Conservation (phyloP, 345 rosid species). For the Eucalyptus albens region DNA sequence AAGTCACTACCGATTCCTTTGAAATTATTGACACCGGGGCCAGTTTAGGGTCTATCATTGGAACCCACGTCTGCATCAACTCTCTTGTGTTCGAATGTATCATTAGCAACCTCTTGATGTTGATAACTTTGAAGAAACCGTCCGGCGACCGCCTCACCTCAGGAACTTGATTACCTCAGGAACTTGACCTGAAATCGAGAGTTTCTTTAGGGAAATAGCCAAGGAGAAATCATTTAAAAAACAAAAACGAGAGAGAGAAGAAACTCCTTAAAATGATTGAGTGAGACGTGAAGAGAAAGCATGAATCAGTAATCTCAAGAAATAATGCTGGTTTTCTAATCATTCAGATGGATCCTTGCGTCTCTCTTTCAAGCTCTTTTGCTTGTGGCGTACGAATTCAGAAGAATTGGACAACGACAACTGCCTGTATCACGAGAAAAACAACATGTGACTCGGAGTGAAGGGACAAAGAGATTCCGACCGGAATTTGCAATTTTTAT, state of each 20-base stretch:
- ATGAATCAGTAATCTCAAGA: background rate
- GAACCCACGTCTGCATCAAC: accelerated
- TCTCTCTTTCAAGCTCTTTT: background rate
- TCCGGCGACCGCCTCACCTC: background rate
- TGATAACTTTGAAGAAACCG: background rate
- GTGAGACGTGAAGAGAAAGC: background rate
- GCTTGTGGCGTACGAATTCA: background rate
- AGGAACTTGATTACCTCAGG: accelerated
- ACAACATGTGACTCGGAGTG: background rate
- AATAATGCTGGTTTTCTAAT: background rate
- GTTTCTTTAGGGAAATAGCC: background rate
- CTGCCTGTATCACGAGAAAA: background rate
- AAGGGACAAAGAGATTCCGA: background rate
- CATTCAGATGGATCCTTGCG: background rate
- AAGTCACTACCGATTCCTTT: background rate
- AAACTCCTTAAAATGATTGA: background rate
- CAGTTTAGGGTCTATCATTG: background rate
- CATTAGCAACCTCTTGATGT: background rate
- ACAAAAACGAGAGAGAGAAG: background rate
- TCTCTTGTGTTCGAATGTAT: accelerated
- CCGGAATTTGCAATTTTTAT: background rate
- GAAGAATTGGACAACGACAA: background rate
- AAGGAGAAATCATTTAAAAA: background rate
- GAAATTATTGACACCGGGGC: background rate
- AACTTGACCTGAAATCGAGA: background rate